Conservation (phyloP, 305 asterid species). For the Fraxinus platypoda region DNA sequence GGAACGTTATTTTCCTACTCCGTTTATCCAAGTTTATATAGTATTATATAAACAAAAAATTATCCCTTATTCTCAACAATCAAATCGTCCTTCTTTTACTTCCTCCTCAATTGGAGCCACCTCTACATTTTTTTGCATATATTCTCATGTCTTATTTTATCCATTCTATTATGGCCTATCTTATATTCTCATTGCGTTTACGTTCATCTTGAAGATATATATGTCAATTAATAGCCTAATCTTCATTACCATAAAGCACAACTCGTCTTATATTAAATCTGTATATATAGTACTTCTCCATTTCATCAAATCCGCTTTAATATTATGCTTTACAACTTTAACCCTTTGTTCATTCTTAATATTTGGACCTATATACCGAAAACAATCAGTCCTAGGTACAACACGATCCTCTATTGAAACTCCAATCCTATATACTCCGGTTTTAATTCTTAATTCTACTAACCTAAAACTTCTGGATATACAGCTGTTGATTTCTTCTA, state of each 20-base stretch:
- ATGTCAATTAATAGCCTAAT: background rate
- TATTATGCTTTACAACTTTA: background rate
- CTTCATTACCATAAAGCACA: background rate
- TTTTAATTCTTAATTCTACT: background rate
- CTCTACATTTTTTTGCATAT: background rate
- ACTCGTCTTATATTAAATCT: background rate
- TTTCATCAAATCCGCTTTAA: background rate
- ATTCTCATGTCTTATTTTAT: background rate
- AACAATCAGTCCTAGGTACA: background rate
- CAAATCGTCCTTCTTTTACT: background rate
- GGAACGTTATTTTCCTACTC: background rate
- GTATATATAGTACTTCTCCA: background rate
- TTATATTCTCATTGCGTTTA: background rate
- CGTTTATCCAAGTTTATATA: background rate
- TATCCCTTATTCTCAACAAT: background rate
- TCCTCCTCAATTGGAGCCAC: background rate
- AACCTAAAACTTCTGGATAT: background rate
- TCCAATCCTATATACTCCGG: background rate
- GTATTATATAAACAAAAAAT: background rate
- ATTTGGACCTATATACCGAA: background rate
- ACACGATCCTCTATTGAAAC: background rate
- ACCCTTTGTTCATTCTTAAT: background rate
- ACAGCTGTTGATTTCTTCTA: background rate
- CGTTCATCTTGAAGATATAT: background rate
- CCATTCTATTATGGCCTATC: background rate